Evolutionary conservation across 805 yeast genomes (phyloP), one percentile per base, ranked within the genome.

Genomic region (Candida anglica): DNA sequence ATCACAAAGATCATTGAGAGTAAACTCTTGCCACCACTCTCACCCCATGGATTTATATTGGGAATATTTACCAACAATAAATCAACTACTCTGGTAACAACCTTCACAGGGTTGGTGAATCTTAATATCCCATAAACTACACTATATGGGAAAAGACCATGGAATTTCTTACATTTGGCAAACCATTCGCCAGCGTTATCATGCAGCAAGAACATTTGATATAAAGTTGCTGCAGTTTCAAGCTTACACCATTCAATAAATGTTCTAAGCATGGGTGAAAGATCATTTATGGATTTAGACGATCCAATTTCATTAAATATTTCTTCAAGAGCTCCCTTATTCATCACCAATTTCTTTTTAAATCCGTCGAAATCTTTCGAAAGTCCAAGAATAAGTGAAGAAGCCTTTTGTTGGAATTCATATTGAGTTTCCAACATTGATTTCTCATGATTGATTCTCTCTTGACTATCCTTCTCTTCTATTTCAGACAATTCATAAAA

Each of bases 71-170:
- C 86, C 64, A 93, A 75, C 44, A 91, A 77, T 38, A 91, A 54
- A 47, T 87, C 96, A 22, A 89, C 73, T 53, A 91, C 62, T 15
- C 81, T 77, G 40, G 88, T 84, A 63, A 86, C 77, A 18, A 91
- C 79, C 27, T 81, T 75, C 60, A 88, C 77, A 2, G 98, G 98
- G 50, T 91, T 91, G 0, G 98, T 86, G 39, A 82, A 77, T 49
- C 79, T 73, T 50, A 93, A 58, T 15, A 91, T 82, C 15, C 86
- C 85, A 27, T 80, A 79, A 56, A 89, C 75, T 22, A 91, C 52
- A 2, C 73, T 62, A 55, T 91, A 93, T 0, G 98, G 98, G 62
- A 91, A 76, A 39, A 86, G 50, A 20, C 70, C 61, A 59, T 91
- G 96, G 25, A 93, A 60, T 37, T 81, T 75, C 42, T 77, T 77